Evolutionary conservation across 345 rosid genomes (phyloP).

Genomic region (Aethionema arabicum): DNA sequence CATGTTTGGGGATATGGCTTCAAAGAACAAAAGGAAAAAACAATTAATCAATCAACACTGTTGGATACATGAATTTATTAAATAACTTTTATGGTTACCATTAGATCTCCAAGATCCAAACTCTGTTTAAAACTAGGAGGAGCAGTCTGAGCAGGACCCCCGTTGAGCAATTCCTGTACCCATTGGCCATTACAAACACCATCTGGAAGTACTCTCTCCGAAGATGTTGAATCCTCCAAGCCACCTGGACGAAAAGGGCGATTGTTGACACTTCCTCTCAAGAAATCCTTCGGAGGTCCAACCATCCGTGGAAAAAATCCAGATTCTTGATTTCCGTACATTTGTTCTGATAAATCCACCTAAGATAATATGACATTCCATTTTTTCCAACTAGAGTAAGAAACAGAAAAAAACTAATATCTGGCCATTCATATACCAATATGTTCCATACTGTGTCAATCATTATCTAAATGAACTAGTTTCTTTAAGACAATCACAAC

Average conservation of each 20-base stretch:
- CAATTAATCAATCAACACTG: conserved; percentile 17
- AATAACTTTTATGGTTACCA: conserved; percentile 43
- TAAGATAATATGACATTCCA: conserved; percentile 49
- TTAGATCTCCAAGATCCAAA: conserved; percentile 75
- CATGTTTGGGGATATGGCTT: conserved; percentile 70
- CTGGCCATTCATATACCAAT: background rate
- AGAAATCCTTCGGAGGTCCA: conserved; percentile 72
- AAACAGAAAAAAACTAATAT: conserved; percentile 25
- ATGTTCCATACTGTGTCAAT: background rate
- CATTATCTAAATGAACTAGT: conserved; percentile 11
- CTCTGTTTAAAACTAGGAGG: conserved; percentile 89
- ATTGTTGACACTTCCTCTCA: conserved; percentile 84
- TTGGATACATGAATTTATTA: conserved; percentile 3
- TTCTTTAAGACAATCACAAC: background rate
- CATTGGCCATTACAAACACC: conserved; percentile 81
- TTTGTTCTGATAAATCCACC: conserved; percentile 84
- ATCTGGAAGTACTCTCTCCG: conserved; percentile 62
- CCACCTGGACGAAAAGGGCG: conserved; percentile 99
- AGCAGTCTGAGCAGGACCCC: conserved; percentile 64
- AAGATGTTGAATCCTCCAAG: conserved; percentile 63
- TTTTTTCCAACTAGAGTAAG: conserved; percentile 33
- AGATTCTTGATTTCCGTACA: conserved; percentile 60
- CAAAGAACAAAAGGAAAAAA: conserved; percentile 31
- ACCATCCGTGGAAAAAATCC: conserved; percentile 58
- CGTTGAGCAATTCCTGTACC: conserved; percentile 69